Percentiles rank a stretch among this genome's conserved stretches.
Evolutionary conservation across 208 protist species (phyloP).

Genomic region (Herpetomonas tarakana): DNA sequence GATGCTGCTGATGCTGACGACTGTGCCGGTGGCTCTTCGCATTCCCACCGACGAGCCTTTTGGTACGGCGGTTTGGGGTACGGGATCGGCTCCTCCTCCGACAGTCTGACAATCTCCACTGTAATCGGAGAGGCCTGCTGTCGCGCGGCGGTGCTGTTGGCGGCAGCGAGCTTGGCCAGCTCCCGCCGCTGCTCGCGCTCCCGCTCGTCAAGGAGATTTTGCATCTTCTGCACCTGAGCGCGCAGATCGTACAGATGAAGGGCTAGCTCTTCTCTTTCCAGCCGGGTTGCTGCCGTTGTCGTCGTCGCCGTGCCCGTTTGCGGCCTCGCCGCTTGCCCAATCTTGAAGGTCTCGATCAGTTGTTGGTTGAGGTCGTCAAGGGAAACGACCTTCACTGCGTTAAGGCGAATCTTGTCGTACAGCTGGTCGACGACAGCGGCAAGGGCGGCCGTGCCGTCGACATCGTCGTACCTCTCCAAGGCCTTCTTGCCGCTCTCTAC

Average conservation of each 20-base stretch:
- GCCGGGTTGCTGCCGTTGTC: constrained; percentile 3
- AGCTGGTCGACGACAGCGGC: constrained; percentile 31
- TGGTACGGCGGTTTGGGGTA: constrained; percentile 54
- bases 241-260: constrained; percentile 54
- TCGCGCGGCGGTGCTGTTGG: not conserved
- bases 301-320: not conserved
- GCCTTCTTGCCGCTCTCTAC: too few species aligned
- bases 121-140: constrained; percentile 6
- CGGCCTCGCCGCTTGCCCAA: not conserved
- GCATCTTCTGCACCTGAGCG: constrained; percentile 35
- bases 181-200: constrained; percentile 21
- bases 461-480: too few species aligned
- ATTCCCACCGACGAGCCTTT: constrained; percentile 7
- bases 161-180: constrained; percentile 7
- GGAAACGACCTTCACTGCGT: constrained; percentile 42
- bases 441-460: too few species aligned
- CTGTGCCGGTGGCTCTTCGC: not conserved
- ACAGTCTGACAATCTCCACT: constrained; percentile 58
- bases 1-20: constrained; percentile 10
- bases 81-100: constrained; percentile 45
- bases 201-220: constrained; percentile 21
- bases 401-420: constrained; percentile 40
- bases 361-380: constrained; percentile 62
- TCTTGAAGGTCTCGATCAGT: constrained; percentile 29
- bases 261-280: constrained; percentile 44